Percentiles rank a stretch among this genome's conserved stretches.
Evolutionary conservation across 2,329 filamentous ascomycete species (phyloP).

Genomic region (Sporothrix globosa): DNA sequence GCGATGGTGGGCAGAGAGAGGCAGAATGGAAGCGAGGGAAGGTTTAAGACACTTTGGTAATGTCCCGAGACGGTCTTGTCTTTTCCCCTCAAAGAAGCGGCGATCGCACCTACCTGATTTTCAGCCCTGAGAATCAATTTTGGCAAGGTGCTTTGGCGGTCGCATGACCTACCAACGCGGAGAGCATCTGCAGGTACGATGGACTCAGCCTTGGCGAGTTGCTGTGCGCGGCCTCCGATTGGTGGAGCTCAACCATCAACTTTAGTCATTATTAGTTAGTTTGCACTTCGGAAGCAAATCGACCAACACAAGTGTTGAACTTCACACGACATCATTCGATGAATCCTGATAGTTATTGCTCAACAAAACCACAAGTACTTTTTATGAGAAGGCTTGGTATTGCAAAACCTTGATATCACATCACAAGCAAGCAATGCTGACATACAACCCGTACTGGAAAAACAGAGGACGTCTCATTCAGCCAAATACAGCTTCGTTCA

Average conservation of each 20-base stretch:
- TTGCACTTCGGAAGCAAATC: neutral
- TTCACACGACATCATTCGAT: neutral
- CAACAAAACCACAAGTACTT: neutral
- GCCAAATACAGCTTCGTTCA: slow-evolving; percentile 28
- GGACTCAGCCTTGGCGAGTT: neutral
- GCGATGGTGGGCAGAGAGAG: neutral
- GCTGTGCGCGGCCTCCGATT: slow-evolving; percentile 1
- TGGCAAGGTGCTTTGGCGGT: slow-evolving; percentile 8
- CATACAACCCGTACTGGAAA: neutral
- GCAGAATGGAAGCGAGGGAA: neutral
- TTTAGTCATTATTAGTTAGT: neutral
- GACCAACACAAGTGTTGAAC: neutral
- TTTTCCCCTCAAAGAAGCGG: neutral
- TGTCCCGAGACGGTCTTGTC: neutral
- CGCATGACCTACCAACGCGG: slow-evolving; percentile 18
- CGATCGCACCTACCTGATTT: slow-evolving; percentile 22
- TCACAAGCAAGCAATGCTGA: neutral
- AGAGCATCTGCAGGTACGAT: slow-evolving; percentile 17
- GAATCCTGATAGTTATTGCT: too few species aligned
- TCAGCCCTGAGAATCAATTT: neutral
- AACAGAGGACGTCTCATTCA: slow-evolving; percentile 26
- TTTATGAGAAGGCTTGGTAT: neutral
- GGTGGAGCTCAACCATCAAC: neutral
- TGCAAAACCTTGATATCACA: neutral
- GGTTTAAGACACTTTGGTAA: neutral